Conservation (phyloP, 140 eudicot species). For the Stevia rebaudiana region DNA sequence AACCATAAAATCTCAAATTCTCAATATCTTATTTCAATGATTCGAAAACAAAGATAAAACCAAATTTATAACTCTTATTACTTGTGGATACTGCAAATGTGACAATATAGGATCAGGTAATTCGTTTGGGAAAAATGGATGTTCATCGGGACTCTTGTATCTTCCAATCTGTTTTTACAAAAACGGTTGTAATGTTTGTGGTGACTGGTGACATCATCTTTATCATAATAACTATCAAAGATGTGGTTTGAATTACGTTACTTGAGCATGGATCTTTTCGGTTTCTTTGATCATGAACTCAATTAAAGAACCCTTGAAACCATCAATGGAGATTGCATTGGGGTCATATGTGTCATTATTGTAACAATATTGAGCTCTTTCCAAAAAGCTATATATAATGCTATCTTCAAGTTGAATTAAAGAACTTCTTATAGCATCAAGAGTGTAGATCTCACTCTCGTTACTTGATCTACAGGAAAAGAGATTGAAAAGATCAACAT, state of each 20-base stretch:
- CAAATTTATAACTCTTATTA: constrained; percentile 11
- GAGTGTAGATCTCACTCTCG: constrained; percentile 57
- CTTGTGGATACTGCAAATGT: constrained; percentile 78
- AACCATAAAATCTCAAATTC: background rate
- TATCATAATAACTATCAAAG: background rate
- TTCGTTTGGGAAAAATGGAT: constrained; percentile 76
- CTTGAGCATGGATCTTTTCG: constrained; percentile 78
- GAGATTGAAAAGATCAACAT: background rate
- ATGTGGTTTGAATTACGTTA: constrained; percentile 32
- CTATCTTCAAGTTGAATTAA: constrained; percentile 91
- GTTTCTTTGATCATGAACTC: constrained; percentile 85
- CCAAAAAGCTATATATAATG: constrained; percentile 78
- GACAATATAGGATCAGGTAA: constrained; percentile 73
- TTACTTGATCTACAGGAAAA: constrained; percentile 29
- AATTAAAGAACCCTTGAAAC: constrained; percentile 71
- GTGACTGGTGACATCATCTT: background rate
- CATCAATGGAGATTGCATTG: constrained; percentile 57
- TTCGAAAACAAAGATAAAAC: background rate
- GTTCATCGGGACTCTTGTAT: constrained; percentile 88
- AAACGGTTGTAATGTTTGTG: constrained; percentile 5
- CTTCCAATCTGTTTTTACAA: constrained; percentile 59
- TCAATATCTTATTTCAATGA: too few species aligned
- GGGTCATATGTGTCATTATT: constrained; percentile 78
- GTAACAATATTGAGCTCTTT: constrained; percentile 85
- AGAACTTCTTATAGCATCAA: constrained; percentile 75